Evolutionary conservation across 768 basidiomycete species (phyloP).

Genomic region (Boletus fagicola): DNA sequence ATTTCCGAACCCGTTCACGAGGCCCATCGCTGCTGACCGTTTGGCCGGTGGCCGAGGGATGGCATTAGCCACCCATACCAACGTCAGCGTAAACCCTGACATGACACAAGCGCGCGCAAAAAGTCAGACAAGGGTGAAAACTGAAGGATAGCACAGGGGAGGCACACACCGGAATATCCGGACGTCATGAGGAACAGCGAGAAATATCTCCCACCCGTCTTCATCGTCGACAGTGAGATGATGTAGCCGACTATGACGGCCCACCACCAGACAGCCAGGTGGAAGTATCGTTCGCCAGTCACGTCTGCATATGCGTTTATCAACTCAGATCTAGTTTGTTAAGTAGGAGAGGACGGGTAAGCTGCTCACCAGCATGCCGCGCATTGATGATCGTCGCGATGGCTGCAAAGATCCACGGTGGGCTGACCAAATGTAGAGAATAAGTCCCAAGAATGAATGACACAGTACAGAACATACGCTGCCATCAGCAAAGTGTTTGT

Average conservation of each 20-base stretch:
- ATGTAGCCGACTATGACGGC: slow-evolving; percentile 59
- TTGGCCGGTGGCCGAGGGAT: slow-evolving; percentile 61
- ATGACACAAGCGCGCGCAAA: not conserved
- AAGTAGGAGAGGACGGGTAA: not conserved
- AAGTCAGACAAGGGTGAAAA: not conserved
- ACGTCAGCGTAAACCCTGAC: slow-evolving; percentile 41
- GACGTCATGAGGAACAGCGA: slow-evolving; percentile 63
- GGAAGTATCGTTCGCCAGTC: slow-evolving; percentile 66
- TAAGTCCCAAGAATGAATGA: not conserved
- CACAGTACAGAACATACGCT: slow-evolving; percentile 41
- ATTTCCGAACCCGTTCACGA: slow-evolving; percentile 61
- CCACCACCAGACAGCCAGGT: slow-evolving; percentile 58
- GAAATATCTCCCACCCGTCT: slow-evolving; percentile 54
- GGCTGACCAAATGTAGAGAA: slow-evolving; percentile 35
- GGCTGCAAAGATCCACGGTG: slow-evolving; percentile 58
- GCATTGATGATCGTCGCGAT: slow-evolving; percentile 53
- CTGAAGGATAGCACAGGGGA: not conserved
- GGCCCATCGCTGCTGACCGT: slow-evolving; percentile 52
- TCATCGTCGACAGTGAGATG: slow-evolving; percentile 54
- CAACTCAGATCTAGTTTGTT: not conserved
- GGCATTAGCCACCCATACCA: slow-evolving; percentile 63
- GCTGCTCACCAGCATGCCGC: slow-evolving; percentile 47
- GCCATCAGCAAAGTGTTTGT: slow-evolving; percentile 57
- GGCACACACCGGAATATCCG: slow-evolving; percentile 44
- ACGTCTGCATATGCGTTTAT: slow-evolving; percentile 35